Conservation (phyloP, 2,329 filamentous ascomycete genomes). For the Hypoxylon sp. region DNA sequence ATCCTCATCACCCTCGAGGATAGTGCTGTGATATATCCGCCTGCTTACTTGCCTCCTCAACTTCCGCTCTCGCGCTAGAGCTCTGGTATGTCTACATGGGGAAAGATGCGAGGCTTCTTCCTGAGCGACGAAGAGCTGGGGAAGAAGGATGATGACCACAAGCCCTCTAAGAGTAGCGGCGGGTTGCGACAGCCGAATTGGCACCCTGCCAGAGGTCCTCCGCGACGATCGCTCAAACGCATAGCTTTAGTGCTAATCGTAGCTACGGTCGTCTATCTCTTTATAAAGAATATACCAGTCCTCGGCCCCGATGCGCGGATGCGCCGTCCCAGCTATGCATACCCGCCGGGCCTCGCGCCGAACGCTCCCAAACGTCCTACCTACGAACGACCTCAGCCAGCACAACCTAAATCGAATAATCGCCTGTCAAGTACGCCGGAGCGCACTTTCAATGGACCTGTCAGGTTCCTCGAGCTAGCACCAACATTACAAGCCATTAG, state of each 20-base stretch:
- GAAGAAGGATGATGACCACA: conserved; percentile 73
- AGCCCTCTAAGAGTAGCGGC: conserved; percentile 51
- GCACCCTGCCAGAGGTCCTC: conserved; percentile 61
- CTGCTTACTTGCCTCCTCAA: conserved; percentile 4
- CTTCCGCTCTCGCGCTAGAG: conserved; percentile 22
- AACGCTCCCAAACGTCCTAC: conserved; percentile 28
- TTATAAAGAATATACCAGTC: conserved; percentile 74
- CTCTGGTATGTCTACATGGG: conserved; percentile 51
- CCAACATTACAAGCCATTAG: conserved; percentile 73
- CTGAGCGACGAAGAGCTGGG: conserved; percentile 69
- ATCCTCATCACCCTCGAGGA: conserved; percentile 16
- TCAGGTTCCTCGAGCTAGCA: conserved; percentile 78
- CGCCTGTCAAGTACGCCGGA: conserved; percentile 32
- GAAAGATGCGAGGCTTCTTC: conserved; percentile 64
- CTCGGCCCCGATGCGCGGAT: conserved; percentile 58
- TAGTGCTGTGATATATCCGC: conserved; percentile 33
- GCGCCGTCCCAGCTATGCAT: conserved; percentile 58
- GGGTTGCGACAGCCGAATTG: conserved; percentile 57
- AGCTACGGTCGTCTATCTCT: conserved; percentile 71
- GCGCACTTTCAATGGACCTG: conserved; percentile 76
- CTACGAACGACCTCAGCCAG: conserved; percentile 24
- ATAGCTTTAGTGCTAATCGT: conserved; percentile 64
- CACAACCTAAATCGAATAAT: conserved; percentile 18
- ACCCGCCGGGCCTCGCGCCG: conserved; percentile 41
- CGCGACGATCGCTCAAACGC: conserved; percentile 69